phyloP scores from a whole-genome alignment of 352 stramenopile species.

The Saprolegnia parasitica region DNA sequence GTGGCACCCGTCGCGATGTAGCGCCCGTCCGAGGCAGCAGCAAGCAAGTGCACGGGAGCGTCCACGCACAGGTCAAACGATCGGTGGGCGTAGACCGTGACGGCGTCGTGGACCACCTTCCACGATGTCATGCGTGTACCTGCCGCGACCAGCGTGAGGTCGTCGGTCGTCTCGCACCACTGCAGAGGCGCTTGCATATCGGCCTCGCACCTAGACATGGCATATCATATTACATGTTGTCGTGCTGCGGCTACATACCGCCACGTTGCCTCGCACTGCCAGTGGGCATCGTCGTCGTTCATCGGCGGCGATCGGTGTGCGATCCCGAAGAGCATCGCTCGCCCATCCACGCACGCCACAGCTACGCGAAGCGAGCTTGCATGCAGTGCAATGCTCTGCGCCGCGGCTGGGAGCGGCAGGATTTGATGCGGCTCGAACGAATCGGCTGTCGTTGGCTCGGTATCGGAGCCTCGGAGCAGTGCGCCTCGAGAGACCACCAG shows the following conservation, averaged over 20 bases:
- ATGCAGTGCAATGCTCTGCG: constrained; percentile 28
- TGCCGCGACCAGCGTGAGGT: constrained; percentile 59
- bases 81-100: constrained; percentile 71
- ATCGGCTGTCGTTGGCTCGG: background rate
- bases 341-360: constrained; percentile 23
- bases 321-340: constrained; percentile 6
- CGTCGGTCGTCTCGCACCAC: constrained; percentile 36
- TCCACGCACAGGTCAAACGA: constrained; percentile 43
- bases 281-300: constrained; percentile 1
- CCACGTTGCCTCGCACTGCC: constrained; percentile 23
- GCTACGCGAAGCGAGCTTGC: constrained; percentile 9
- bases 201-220: constrained; percentile 16
- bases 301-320: background rate
- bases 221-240: background rate
- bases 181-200: constrained; percentile 12
- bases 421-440: constrained; percentile 7
- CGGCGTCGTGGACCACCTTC: constrained; percentile 76
- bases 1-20: constrained; percentile 54
- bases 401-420: constrained; percentile 1
- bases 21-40: constrained; percentile 50
- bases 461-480: background rate
- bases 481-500: constrained; percentile 17
- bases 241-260: background rate
- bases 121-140: constrained; percentile 73
- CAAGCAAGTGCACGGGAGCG: constrained; percentile 47